Evolutionary conservation across 139 green algal genomes (phyloP), one percentile per base, ranked within the genome.

Genomic region (Tetradesmus lagerheimii): DNA sequence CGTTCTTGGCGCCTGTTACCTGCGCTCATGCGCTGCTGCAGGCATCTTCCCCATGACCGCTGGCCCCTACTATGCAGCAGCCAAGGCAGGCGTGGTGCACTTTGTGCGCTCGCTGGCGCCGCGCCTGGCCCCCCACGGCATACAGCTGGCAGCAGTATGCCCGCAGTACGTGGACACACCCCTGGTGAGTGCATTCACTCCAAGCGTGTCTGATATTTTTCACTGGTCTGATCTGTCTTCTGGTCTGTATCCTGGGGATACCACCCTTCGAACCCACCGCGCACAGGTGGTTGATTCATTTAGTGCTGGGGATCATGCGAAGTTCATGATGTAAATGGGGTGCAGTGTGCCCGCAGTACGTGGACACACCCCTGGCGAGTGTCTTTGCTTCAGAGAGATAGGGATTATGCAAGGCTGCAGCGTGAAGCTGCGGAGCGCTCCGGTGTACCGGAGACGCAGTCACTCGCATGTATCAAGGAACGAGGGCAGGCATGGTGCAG

Each of bases 21-120:
- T n/a, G n/a, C n/a, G 45, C 45, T 57, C 11, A 9, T 57, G 45
- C 45, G 45, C 85, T 86, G 87, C 86, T 88, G 47, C 85, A 92
- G 96, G 93, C 4, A 31, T 98, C 5, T 98, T 95, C 83, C 94
- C 96, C n/a, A 96, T 97, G 93, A 92, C 95, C 1, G 86, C 90
- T 11, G 93, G 93, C 1, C 96, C 97, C 0, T 94, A 97, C 0
- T 98, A 98, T 81, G 91, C 95, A 6, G 96, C 95, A 3, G 89
- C 94, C 84, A 98, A 98, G 90, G 95, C 93, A 4, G 97, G 95
- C 4, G 84, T 96, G 38, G 92, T 98, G 31, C 93, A 97, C 64
- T 95, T 97, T 20, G 91, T 89, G 0, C 94, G 94, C 45, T 96
- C 94, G 0, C 35, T 95, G 1, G 94, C 83, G 0, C 76, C 47